A percentile compares a stretch with the other conserved stretches of the same genome.
These are phyloP conservation scores for Pleurotus citrinopileatus DNA, from an alignment of 768 basidiomycete genomes.

Conservation along the genomic window DNA sequence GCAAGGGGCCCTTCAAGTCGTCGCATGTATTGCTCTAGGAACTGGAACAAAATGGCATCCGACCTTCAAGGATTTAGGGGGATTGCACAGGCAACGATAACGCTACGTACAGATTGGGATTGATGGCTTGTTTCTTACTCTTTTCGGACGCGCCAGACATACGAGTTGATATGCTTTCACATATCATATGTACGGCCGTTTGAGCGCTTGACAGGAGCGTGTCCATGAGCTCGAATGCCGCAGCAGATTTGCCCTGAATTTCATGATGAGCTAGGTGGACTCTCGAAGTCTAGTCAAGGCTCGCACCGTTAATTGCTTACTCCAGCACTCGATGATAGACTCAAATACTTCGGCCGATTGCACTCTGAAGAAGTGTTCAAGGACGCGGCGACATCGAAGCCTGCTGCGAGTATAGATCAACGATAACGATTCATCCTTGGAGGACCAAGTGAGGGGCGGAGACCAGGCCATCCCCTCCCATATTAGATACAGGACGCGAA, in stretches of 20 bases:
- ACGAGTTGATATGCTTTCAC: slow-evolving; percentile 74
- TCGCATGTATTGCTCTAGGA: slow-evolving; percentile 82
- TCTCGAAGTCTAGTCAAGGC: background rate
- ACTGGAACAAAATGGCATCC: slow-evolving; percentile 73
- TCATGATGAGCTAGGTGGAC: background rate
- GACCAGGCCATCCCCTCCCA: slow-evolving; percentile 66
- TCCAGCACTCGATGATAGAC: slow-evolving; percentile 83
- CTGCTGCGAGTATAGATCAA: slow-evolving; percentile 67
- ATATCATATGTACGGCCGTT: slow-evolving; percentile 83
- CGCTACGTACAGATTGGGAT: slow-evolving; percentile 62
- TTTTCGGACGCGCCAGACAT: slow-evolving; percentile 54
- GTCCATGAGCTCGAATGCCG: slow-evolving; percentile 82
- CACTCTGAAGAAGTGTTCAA: slow-evolving; percentile 84
- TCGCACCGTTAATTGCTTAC: slow-evolving; percentile 48
- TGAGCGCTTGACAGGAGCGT: slow-evolving; percentile 82
- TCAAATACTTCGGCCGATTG: slow-evolving; percentile 83
- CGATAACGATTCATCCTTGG: slow-evolving; percentile 66
- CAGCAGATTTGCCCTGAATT: slow-evolving; percentile 38
- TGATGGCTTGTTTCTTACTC: slow-evolving; percentile 55
- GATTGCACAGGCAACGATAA: background rate
- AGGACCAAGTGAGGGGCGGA: slow-evolving; percentile 38
- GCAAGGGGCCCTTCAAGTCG: slow-evolving; percentile 89
- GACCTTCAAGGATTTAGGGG: slow-evolving; percentile 39
- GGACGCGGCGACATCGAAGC: slow-evolving; percentile 67
- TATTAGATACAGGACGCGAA: slow-evolving; percentile 72